Base-by-base conservation (phyloP, 148 eudicot species). In the Gaultheria prostrata region DNA sequence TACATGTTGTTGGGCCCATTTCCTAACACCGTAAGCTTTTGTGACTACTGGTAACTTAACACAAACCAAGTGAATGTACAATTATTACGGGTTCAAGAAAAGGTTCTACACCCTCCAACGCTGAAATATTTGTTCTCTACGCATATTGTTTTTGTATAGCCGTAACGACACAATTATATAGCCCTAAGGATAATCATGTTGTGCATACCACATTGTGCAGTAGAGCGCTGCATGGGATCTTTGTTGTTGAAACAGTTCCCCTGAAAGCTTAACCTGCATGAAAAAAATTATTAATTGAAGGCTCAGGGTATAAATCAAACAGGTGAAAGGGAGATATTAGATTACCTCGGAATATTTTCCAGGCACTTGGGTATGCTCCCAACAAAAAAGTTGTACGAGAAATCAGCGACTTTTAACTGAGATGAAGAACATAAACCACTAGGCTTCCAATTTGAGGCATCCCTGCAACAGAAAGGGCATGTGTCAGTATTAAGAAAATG, bases 291-390 rank as follows among this genome's bases (percentile, higher is more conserved):
- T 65, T 46, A 15, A 84, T 65, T 76, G 54, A 76, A 57, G 82
- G 46, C 2, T 82, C 33, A 67, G 8, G 21, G 46, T 69, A 59
- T 13, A 81, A 30, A n/a, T 69, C 53, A 43, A 76, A 39, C 15
- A 79, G 18, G 82, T 26, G 6, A 80, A 81, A 82, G 32, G 63
- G 50, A 72, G 17, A 76, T 63, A 6, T 33, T 21, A 54, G 57
- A 81, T 56, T 89, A 97, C 99, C 94, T 94, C 77, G 98, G 94
- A 61, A 97, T 90, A 87, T 87, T 82, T 30, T 88, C 90, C 90
- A 97, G 88, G 91, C 99, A 97, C 87, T 92, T 91, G 14, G 99
- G 98, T 75, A 97, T 88, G 85, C 65, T 83, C 48, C 99, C 99
- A 82, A 83, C 84, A 48, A 97, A 88, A 85, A 92, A 93, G 80